phyloP scores from a whole-genome alignment of 2,329 filamentous ascomycete genomes.

The Cytospora mali region DNA sequence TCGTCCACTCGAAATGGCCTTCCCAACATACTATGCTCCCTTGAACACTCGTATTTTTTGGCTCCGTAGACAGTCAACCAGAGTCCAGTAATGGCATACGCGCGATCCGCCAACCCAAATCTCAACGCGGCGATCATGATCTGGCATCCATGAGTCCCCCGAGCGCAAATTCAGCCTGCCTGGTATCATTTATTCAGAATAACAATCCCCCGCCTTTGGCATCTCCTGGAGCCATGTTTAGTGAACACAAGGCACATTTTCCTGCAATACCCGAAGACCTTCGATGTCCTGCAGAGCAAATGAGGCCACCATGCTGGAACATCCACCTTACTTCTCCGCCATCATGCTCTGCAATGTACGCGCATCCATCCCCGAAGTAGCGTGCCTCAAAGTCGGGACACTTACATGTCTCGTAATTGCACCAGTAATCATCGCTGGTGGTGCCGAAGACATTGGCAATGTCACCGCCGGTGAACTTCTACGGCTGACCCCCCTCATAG shows the following conservation, averaged over 20 bases:
- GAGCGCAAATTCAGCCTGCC: background rate
- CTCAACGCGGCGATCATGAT: background rate
- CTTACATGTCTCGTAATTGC: conserved; percentile 13
- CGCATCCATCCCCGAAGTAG: conserved; percentile 19
- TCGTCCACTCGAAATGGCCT: background rate
- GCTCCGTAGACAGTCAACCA: background rate
- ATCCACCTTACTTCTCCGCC: conserved; percentile 21
- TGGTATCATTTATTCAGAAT: conserved; percentile 9
- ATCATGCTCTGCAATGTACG: conserved; percentile 22
- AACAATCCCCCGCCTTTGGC: conserved; percentile 3
- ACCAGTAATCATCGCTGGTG: conserved; percentile 20
- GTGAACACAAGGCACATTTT: background rate
- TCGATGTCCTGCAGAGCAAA: background rate
- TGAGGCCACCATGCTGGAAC: background rate
- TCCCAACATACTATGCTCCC: conserved; percentile 11
- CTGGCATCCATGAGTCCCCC: background rate
- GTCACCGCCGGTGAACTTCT: conserved; percentile 20
- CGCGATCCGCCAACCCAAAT: background rate
- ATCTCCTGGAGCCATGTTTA: background rate
- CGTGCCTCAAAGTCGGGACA: conserved; percentile 23
- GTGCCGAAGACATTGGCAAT: conserved; percentile 22
- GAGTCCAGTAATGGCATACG: background rate
- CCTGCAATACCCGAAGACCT: background rate
- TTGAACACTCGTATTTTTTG: conserved; percentile 7
- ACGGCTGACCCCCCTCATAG: conserved; percentile 28